Base-by-base conservation (phyloP, 495 filamentous ascomycete species). In the Penicillium antarcticum region DNA sequence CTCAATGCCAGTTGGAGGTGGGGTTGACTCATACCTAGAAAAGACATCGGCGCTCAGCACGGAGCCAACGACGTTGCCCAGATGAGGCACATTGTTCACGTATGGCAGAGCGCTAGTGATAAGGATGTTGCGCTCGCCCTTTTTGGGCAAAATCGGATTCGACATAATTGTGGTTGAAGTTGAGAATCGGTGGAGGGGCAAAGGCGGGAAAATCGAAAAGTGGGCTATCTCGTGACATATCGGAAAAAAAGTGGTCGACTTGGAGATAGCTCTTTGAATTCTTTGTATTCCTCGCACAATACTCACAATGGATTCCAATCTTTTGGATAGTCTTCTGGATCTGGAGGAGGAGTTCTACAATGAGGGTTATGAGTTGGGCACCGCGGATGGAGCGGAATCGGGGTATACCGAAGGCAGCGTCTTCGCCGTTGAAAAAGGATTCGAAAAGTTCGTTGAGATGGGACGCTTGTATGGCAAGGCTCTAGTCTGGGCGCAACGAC, bases 11-110 rank as follows among this genome's bases (percentile, higher is more conserved):
- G 34, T 18, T 45, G 46, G 45, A 45, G 48, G 31, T 41, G 29
- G 47, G 38, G 31, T 57, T 60, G 60, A 63, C 51, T 63, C 64
- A 62, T 73, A 85, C 80, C 80, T 71, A 60, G 84, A 72, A 61
- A 89, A 95, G 63, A 87, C 86, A 70, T 92, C 88, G 33, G 88
- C 87, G 57, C 82, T 85, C 61, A 97, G 80, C 33, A 96, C 91
- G 56, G 85, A 89, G 48, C 94, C 94, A 46, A 97, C 81, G 48
- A 97, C 86, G 69, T 98, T 98, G 47, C 94, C 92, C 61, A 96
- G 77, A 71, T 96, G 92, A 44, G 92, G 94, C 9, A 95, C 89
- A 70, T 96, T 97, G 74, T 97, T 97, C 44, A 96, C 91, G 65
- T 97, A 97, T 36, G 89, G 88, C 31, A 91, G 61, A 36, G 87